phyloP scores from a whole-genome alignment of 345 rosid species.

The Citrus mangshanensis region DNA sequence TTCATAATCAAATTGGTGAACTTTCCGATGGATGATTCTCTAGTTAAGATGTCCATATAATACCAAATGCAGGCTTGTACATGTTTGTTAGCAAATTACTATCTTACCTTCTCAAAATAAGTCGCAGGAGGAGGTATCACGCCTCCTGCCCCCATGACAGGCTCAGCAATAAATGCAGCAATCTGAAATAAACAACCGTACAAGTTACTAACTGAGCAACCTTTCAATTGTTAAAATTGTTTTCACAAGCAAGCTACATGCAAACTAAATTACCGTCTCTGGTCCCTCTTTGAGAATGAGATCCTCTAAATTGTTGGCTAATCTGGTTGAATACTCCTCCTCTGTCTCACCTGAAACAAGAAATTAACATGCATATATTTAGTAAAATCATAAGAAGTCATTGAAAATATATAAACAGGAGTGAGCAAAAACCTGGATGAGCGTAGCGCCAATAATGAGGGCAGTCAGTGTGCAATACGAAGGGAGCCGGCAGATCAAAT shows the following conservation, averaged over 20 bases:
- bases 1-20: not conserved
- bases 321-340: slow-evolving; percentile 88
- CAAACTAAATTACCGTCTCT: slow-evolving; percentile 60
- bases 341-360: slow-evolving; percentile 76
- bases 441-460: slow-evolving; percentile 99
- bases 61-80: no score
- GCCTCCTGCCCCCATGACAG: slow-evolving; percentile 98
- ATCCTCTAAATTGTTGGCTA: slow-evolving; percentile 80
- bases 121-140: slow-evolving; percentile 95
- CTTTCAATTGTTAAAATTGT: slow-evolving; percentile 6
- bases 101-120: slow-evolving; percentile 84
- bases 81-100: not conserved
- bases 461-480: slow-evolving; percentile 89
- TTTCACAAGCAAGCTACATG: not conserved
- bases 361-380: slow-evolving; percentile 6
- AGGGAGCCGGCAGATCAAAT: slow-evolving; percentile 96
- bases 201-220: slow-evolving; percentile 9
- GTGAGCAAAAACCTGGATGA: slow-evolving; percentile 61
- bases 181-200: slow-evolving; percentile 43
- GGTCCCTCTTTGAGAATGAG: slow-evolving; percentile 97
- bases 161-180: slow-evolving; percentile 96
- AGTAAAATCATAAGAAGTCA: not conserved
- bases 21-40: not conserved
- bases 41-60: no score
- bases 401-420: not conserved